Conservation (phyloP, 2,329 filamentous ascomycete species). For the Knufia fluminis region DNA sequence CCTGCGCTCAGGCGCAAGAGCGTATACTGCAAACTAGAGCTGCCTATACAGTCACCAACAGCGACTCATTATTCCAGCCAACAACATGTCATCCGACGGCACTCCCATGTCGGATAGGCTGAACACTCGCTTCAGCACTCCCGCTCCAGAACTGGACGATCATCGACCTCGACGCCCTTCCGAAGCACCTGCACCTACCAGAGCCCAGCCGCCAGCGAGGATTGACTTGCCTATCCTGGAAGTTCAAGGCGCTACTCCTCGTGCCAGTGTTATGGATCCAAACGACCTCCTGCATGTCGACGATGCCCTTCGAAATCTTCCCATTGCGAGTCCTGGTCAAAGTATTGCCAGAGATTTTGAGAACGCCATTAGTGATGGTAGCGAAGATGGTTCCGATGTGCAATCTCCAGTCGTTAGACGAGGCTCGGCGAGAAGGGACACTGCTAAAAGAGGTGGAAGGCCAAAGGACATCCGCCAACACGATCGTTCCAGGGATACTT, state of each 20-base stretch:
- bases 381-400: constrained; percentile 28
- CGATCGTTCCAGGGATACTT: constrained; percentile 40
- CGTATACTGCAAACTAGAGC: not conserved
- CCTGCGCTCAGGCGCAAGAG: not conserved
- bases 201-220: constrained; percentile 45
- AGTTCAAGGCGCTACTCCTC: constrained; percentile 14
- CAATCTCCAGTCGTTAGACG: constrained; percentile 26
- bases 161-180: constrained; percentile 50
- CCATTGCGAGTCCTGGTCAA: constrained; percentile 17
- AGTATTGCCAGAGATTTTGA: constrained; percentile 68
- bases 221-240: constrained; percentile 23
- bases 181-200: not conserved
- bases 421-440: constrained; percentile 26
- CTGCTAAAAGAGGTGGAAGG: constrained; percentile 18
- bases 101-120: constrained; percentile 56
- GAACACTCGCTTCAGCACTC: constrained; percentile 54
- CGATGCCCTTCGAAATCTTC: constrained; percentile 12
- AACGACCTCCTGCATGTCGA: constrained; percentile 34
- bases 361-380: constrained; percentile 62
- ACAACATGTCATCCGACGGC: constrained; percentile 39
- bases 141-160: constrained; percentile 66
- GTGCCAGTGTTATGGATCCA: constrained; percentile 28
- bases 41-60: constrained; percentile 8
- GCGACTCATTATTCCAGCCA: constrained; percentile 2
- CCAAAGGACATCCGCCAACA: constrained; percentile 29